These are phyloP conservation scores for Termitomyces sp. DNA, from an alignment of 768 basidiomycete genomes.

Conservation along the genomic window DNA sequence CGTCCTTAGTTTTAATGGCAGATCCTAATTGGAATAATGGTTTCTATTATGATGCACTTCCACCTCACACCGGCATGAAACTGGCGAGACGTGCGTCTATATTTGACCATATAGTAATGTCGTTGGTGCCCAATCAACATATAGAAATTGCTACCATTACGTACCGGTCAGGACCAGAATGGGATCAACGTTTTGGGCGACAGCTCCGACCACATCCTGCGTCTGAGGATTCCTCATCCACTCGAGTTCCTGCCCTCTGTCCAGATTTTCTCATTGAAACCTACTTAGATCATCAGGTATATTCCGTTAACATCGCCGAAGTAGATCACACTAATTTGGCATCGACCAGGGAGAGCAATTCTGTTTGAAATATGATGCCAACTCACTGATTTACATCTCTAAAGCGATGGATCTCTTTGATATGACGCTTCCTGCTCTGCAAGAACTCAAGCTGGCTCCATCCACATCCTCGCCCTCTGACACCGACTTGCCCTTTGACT, in stretches of 20 bases:
- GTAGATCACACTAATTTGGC: slow-evolving; percentile 22
- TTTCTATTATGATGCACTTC: slow-evolving; percentile 93
- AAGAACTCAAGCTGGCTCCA: slow-evolving; percentile 54
- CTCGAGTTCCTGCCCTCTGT: slow-evolving; percentile 71
- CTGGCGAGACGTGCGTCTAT: slow-evolving; percentile 76
- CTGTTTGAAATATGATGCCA: slow-evolving; percentile 98
- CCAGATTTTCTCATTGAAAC: slow-evolving; percentile 99
- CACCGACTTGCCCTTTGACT: slow-evolving; percentile 17
- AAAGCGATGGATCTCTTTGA: slow-evolving; percentile 99
- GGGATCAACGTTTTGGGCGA: slow-evolving; percentile 97
- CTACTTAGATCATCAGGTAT: slow-evolving; percentile 93
- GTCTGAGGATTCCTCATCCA: slow-evolving; percentile 22
- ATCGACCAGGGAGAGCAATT: slow-evolving; percentile 79
- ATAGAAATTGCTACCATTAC: slow-evolving; percentile 98
- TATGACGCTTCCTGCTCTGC: slow-evolving; percentile 76
- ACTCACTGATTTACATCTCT: slow-evolving; percentile 96
- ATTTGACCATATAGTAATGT: neutral
- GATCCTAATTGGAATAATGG: slow-evolving; percentile 99
- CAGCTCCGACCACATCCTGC: slow-evolving; percentile 46
- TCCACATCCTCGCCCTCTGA: slow-evolving; percentile 15
- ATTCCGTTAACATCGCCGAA: slow-evolving; percentile 52
- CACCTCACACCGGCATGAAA: slow-evolving; percentile 98
- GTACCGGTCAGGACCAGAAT: slow-evolving; percentile 97
- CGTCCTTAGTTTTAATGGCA: slow-evolving; percentile 88
- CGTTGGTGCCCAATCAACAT: neutral